Evolutionary conservation across 2,329 filamentous ascomycete genomes (phyloP).

Genomic region (Exophiala bonariae): DNA sequence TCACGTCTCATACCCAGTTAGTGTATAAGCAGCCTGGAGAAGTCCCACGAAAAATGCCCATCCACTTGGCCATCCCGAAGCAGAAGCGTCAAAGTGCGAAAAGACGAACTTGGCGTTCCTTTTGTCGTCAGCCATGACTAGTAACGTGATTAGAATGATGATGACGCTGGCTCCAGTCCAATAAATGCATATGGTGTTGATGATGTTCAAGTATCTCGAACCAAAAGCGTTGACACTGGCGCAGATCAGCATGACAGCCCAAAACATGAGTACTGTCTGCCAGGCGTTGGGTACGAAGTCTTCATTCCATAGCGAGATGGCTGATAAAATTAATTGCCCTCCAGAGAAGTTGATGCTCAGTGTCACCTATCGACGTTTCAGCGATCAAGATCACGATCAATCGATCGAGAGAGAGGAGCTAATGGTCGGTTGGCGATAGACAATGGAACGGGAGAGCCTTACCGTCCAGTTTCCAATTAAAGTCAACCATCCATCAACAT

Average conservation of each 20-base stretch:
- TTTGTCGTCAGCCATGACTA: constrained; percentile 47
- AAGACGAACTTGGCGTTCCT: constrained; percentile 54
- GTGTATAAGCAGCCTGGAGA: constrained; percentile 43
- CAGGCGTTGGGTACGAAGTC: constrained; percentile 66
- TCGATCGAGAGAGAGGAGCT: no score
- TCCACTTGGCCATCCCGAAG: constrained; percentile 55
- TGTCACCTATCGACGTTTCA: no score
- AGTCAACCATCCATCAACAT: constrained; percentile 71
- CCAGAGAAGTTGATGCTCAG: constrained; percentile 70
- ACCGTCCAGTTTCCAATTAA: constrained; percentile 74
- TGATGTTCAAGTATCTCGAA: constrained; percentile 62
- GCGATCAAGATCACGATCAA: no score
- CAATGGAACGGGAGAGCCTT: no score
- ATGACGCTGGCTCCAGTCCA: constrained; percentile 65
- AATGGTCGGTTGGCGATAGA: no score
- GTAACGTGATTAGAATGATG: constrained; percentile 51
- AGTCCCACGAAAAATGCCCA: constrained; percentile 60
- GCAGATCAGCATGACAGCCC: constrained; percentile 68
- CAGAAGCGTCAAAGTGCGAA: constrained; percentile 54
- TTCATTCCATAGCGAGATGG: constrained; percentile 69
- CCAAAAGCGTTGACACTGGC: constrained; percentile 66
- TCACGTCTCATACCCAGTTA: constrained; percentile 61
- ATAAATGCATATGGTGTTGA: constrained; percentile 73
- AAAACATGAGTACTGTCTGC: constrained; percentile 72
- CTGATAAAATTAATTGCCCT: constrained; percentile 66